Evolutionary conservation across 768 basidiomycete species (phyloP), one percentile per base, ranked within the genome.

Genomic region (Lentinula aciculospora): DNA sequence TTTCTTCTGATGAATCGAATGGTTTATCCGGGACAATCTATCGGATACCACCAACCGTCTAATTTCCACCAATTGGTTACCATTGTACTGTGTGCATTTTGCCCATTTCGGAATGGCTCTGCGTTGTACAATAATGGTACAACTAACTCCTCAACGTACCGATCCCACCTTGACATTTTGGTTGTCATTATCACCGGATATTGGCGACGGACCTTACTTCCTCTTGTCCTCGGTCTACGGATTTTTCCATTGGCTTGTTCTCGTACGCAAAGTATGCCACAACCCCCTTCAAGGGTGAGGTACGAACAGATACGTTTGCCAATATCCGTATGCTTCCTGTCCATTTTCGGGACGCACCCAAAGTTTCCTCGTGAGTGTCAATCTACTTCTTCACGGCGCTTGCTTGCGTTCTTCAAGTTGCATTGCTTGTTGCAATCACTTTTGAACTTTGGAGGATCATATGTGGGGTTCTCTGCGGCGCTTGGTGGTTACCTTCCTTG

Each of bases 251-350:
- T 28, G 28, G n/a, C 9, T 34, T 45, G 5, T 25, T n/a, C 25
- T 25, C 28, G 21, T 44, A n/a, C 21, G 57, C 65, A 53, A 74
- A 98, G 94, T 98, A 91, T 73, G 96, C 94, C 34, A 97, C 94
- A 59, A 98, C 97, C 59, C 97, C 97, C 42, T 98, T 98, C 88
- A 99, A 99, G 76, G 97, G 97, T 47, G 80, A 82, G 57, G 88
- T 93, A 76, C 88, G 97, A 65, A 88, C 89, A 72, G 93, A 94
- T 65, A 99, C 97, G 32, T 99, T 99, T 78, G 78, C 85, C 71
- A 98, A 98, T 76, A 96, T 99, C 72, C 86, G 94, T 69, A 78
- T 88, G 69, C 74, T 89, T 66, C 83, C 89, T 28, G 92, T 95
- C 46, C 77, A 83, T 59, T 98, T 97, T 80, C 89, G 86, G 53